Percentiles rank a stretch among this genome's conserved stretches.
These are phyloP conservation scores for Biscogniauxia mediterranea DNA, from an alignment of 2,329 filamentous ascomycete genomes.

Conservation along the genomic window DNA sequence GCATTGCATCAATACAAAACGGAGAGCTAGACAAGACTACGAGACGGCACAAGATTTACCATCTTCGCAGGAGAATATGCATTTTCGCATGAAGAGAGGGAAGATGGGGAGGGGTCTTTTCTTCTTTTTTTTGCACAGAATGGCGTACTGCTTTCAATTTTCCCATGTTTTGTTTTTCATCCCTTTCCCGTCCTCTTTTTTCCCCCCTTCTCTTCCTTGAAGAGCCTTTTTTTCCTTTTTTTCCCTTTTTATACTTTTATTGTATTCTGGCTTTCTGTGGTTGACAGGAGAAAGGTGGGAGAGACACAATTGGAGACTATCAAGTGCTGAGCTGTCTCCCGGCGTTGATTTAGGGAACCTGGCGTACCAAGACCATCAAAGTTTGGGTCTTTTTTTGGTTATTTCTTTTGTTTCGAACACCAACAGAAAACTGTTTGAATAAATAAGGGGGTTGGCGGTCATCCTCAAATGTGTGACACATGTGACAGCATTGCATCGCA, in stretches of 20 bases:
- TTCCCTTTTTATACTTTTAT: not conserved
- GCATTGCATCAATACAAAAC: not conserved
- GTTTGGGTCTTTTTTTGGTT: not conserved
- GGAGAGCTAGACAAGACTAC: not conserved
- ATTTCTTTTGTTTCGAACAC: not conserved
- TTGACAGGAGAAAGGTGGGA: constrained; percentile 17
- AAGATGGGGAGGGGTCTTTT: not conserved
- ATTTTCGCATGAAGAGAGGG: not conserved
- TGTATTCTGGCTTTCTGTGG: constrained; percentile 5
- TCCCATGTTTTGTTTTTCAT: constrained; percentile 3
- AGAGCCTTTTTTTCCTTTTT: not conserved
- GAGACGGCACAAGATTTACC: not conserved
- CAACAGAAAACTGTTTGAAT: no score
- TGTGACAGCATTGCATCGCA: no score
- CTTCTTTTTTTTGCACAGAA: not conserved
- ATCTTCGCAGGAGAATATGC: not conserved
- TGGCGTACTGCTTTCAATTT: not conserved
- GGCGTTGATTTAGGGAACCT: constrained; percentile 26
- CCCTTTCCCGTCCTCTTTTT: not conserved
- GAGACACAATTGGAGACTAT: constrained; percentile 40
- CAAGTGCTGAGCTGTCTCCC: constrained; percentile 58
- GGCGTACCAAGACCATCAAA: not conserved
- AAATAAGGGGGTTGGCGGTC: no score
- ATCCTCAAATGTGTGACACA: no score
- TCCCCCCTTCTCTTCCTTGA: no score